Conservation (phyloP, 1,284 basidiomycete genomes). For the Cutaneotrichosporon cyanovorans region DNA sequence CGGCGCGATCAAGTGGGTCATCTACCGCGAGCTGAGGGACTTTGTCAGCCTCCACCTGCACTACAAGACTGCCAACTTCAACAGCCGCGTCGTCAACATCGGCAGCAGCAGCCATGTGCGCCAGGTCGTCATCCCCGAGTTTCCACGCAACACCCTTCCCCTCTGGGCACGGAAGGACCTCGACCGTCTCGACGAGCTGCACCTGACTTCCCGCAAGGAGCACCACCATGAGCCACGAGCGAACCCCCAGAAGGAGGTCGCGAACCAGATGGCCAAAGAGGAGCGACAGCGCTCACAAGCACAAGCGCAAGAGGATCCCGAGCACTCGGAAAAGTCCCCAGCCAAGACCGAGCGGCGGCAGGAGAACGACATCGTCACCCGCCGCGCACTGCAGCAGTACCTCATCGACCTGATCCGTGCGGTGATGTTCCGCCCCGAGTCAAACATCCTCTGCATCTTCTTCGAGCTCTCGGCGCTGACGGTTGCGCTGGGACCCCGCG, state of each 20-base stretch:
- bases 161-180: conserved; percentile 50
- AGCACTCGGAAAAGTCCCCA: neutral
- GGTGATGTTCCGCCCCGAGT: conserved; percentile 92
- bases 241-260: neutral
- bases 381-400: conserved; percentile 78
- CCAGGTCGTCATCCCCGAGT: conserved; percentile 79
- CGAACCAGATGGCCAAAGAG: too few species aligned
- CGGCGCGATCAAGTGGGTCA: conserved; percentile 88
- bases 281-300: too few species aligned
- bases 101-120: conserved; percentile 51
- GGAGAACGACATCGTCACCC: conserved; percentile 47
- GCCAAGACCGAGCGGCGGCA: neutral
- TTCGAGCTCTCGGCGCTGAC: conserved; percentile 89
- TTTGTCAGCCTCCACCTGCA: conserved; percentile 87
- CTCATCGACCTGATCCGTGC: conserved; percentile 79
- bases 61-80: conserved; percentile 76
- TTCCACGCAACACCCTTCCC: conserved; percentile 79
- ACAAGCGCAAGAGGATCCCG: too few species aligned
- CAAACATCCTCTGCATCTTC: conserved; percentile 88
- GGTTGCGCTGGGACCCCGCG: conserved; percentile 70
- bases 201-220: neutral
- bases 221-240: neutral
- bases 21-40: conserved; percentile 89
- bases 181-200: conserved; percentile 51
- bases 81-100: conserved; percentile 47